phyloP scores from a whole-genome alignment of 805 yeast species.

The Torulaspora delbrueckii region DNA sequence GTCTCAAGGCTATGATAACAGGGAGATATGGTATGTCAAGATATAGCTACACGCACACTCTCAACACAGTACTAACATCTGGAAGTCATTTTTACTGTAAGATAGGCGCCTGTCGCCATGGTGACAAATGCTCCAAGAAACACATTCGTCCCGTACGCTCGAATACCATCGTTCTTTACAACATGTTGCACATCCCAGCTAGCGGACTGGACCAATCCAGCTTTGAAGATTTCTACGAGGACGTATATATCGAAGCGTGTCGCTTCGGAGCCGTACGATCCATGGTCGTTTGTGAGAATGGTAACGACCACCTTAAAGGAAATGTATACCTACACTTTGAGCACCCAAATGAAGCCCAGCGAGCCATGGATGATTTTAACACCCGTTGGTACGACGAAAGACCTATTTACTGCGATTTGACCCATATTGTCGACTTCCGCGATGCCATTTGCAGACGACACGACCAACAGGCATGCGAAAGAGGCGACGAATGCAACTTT shows the following conservation, averaged over 20 bases:
- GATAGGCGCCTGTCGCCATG: conserved; percentile 93
- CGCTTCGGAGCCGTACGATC: conserved; percentile 50
- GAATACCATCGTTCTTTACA: conserved; percentile 51
- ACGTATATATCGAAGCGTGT: conserved; percentile 60
- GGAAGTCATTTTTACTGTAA: conserved; percentile 61
- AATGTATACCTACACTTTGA: conserved; percentile 71
- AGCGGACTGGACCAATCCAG: conserved; percentile 49
- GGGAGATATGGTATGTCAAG: conserved; percentile 20
- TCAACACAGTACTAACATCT: conserved; percentile 6
- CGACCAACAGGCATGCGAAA: conserved; percentile 56
- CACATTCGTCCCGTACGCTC: conserved; percentile 66
- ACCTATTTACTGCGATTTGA: conserved; percentile 75
- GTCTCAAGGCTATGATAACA: conserved; percentile 9
- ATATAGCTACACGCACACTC: not conserved
- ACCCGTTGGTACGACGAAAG: conserved; percentile 75
- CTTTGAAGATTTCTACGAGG: conserved; percentile 64
- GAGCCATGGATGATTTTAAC: conserved; percentile 59
- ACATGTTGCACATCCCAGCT: conserved; percentile 52
- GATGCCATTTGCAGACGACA: conserved; percentile 76
- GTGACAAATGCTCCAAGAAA: conserved; percentile 74
- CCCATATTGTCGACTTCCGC: conserved; percentile 64
- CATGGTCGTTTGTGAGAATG: conserved; percentile 75
- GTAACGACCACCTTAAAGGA: conserved; percentile 76
- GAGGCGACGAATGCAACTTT: conserved; percentile 83
- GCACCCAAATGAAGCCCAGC: conserved; percentile 51